phyloP scores from a whole-genome alignment of 2,329 filamentous ascomycete genomes.

The Arthrobotrys pseudoclavata region DNA sequence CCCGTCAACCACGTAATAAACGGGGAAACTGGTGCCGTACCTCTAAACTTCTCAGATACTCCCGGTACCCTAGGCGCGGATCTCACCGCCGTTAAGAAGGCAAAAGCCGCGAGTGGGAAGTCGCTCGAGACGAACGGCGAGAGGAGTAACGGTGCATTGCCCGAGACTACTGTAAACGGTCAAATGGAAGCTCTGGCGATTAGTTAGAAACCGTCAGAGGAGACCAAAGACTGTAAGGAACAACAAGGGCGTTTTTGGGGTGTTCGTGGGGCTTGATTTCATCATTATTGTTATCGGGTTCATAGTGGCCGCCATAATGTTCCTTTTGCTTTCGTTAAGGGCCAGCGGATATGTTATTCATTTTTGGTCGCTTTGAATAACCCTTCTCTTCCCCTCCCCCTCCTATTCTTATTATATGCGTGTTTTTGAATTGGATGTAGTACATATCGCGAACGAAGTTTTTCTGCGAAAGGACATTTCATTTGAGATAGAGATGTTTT shows the following conservation, averaged over 20 bases:
- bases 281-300: constrained; percentile 10
- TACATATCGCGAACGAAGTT: not conserved
- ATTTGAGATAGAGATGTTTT: constrained; percentile 2
- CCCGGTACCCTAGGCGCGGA: constrained; percentile 47
- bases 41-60: constrained; percentile 40
- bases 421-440: constrained; percentile 8
- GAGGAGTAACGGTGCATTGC: constrained; percentile 43
- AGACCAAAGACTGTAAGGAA: constrained; percentile 9
- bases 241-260: constrained; percentile 44
- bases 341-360: constrained; percentile 11
- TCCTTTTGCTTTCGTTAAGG: constrained; percentile 22
- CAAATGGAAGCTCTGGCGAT: constrained; percentile 53
- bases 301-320: constrained; percentile 15
- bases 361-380: constrained; percentile 12
- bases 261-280: constrained; percentile 40
- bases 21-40: constrained; percentile 37
- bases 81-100: constrained; percentile 33
- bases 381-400: not conserved
- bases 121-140: constrained; percentile 25
- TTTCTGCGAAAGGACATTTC: constrained; percentile 9
- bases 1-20: constrained; percentile 46
- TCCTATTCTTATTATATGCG: not conserved
- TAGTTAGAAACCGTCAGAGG: constrained; percentile 42
- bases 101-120: constrained; percentile 11
- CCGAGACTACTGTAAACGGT: constrained; percentile 33